phyloP scores from a whole-genome alignment of 176 grass and related monocot genomes.

The Ananas comosus region DNA sequence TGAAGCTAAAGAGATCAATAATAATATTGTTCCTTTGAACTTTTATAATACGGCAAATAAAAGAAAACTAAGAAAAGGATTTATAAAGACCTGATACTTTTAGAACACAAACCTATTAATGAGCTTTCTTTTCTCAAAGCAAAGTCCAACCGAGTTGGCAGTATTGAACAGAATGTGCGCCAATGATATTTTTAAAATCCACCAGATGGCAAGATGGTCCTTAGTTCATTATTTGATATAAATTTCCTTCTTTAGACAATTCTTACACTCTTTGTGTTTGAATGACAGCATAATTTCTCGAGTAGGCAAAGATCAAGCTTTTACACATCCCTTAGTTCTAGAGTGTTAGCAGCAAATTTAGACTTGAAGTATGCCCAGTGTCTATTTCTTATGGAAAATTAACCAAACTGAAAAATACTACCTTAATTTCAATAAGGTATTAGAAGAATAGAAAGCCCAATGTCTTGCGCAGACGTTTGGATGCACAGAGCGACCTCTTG shows the following conservation, averaged over 20 bases:
- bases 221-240: constrained; percentile 96
- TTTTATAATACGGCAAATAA: too few species aligned
- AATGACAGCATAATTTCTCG: constrained; percentile 86
- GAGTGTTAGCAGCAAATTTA: constrained; percentile 53
- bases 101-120: too few species aligned
- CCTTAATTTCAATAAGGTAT: constrained; percentile 96
- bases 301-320: constrained; percentile 78
- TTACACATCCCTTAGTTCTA: constrained; percentile 82
- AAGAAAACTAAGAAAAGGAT: too few species aligned
- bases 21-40: too few species aligned
- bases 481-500: too few species aligned
- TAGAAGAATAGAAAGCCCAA: constrained; percentile 70
- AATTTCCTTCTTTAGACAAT: constrained; percentile 63
- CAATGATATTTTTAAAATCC: constrained; percentile 93
- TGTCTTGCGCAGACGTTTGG: constrained; percentile 99
- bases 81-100: too few species aligned
- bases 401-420: constrained; percentile 23
- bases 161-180: constrained; percentile 80
- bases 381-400: neutral
- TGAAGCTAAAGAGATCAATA: too few species aligned
- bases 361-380: neutral
- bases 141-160: constrained; percentile 71
- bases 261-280: constrained; percentile 95
- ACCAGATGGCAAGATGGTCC: constrained; percentile 74
- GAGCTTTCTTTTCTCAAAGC: constrained; percentile 68